Evolutionary conservation across 139 green algal species (phyloP), one percentile per base, ranked within the genome.

Genomic region (Auxenochlorella pyrenoidosa): DNA sequence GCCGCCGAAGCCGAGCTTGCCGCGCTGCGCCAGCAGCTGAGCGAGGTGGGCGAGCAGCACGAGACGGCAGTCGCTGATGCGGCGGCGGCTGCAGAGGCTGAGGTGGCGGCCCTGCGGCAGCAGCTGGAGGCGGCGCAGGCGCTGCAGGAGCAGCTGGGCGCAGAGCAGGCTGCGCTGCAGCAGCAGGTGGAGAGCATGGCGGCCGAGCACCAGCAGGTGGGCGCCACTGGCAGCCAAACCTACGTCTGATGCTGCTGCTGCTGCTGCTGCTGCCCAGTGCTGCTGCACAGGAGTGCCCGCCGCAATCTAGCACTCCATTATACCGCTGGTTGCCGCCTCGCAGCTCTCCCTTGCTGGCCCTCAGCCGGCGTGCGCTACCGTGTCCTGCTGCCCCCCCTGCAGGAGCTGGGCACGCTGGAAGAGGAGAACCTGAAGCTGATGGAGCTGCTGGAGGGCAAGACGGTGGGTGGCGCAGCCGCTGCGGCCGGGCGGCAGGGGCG

Each of bases 361-460:
- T 24, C 54, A 63, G 54, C 54, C 54, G 2, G 54, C 54, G 54
- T 4, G 13, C 16, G 13, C 54, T 13, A 22, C 19, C 34, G 54
- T 51, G 54, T 72, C 24, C 54, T 34, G 30, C n/a, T 60, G 22
- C 59, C 30, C 43, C 63, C 58, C 16, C 65, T 71, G 43, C 85
- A 88, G 85, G 63, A 84, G 34, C 54, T 85, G 60, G 41, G 34
- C 0, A 43, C 70, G 8, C 85, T 85, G 41, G 76, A 54, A 6
- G 75, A 68, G 24, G 85, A 88, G 76, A 88, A 88, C 75, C n/a
- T 85, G 19, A 88, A 88, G 85, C 59, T 88, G 26, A 88, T 88
- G 85, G 85, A 88, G 30, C 43, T 88, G 76, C 76, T 88, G 85
- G 60, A 85, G 75, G 43, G n/a, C 26, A 87, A 87, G 83, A 38